Evolutionary conservation across 495 filamentous ascomycete species (phyloP), one percentile per base, ranked within the genome.

Genomic region (Aspergillus steynii): DNA sequence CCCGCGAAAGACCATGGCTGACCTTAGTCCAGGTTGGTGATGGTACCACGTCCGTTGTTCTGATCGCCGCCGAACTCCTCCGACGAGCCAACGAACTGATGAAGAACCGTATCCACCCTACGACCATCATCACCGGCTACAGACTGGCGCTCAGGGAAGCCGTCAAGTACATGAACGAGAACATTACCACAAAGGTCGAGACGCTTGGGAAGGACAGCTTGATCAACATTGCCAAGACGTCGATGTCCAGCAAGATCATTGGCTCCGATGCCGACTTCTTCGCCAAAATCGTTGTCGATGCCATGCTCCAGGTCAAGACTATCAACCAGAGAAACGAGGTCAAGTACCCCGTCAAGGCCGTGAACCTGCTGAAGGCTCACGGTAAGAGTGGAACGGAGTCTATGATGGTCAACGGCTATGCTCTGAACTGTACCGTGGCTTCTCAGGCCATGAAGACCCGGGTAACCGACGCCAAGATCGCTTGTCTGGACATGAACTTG

Each of bases 21-120:
- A 77, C 58, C 34, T 28, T 15, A 9, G 4, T 51, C 15, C 61
- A 87, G 85, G 91, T 96, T 66, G 95, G 95, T 63, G 95, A 99
- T 82, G 95, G 95, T 65, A 99, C 95, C 49, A 99, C 95, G 46
- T 96, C 94, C 32, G 96, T 99, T 50, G 95, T 99, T 50, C 83
- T 99, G 53, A 96, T 99, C 74, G 95, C 95, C 55, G 89, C 96
- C 61, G 95, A 99, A 80, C 90, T 99, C 65, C 83, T 99, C 65
- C 85, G 89, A 70, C 86, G 95, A 79, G 95, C 86, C 46, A 99
- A 98, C 82, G 95, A 99, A 78, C 85, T 99, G 63, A 93, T 98
- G 89, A 96, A 95, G 83, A 98, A 97, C 85, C 91, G 93, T 74
- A 98, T 99, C 86, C 95, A 99, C 78, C 96, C 95, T 55, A 99